Base-by-base conservation (phyloP, 257 asterid genomes). In the Plectranthus barbatus region DNA sequence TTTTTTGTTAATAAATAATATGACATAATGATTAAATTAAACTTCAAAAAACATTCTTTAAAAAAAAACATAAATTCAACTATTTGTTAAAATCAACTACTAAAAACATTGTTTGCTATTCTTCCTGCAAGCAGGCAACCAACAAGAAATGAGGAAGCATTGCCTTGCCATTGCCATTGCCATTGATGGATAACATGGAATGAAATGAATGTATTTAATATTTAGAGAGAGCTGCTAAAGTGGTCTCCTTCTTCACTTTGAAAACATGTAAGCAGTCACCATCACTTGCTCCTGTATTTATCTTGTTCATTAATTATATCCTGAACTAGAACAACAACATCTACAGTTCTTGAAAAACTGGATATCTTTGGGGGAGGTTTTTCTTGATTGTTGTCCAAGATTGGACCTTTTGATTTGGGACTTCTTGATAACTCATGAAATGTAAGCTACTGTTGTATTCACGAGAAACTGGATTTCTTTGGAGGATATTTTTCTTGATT, bases 241-340 rank as follows among this genome's bases (percentile, higher is more conserved):
- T 39, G 29, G 60, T 67, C 77, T 73, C 67, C 19, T 71, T 67
- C 75, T 70, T 63, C 68, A 60, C 54, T 70, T 52, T 59, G 67
- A 62, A 61, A 61, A 40, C 79, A 60, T 68, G 64, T 57, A 45
- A 58, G 54, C 64, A 50, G 74, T 81, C 80, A 56, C 62, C 69
- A 33, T 72, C 89, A 83, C 89, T 77, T 77, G 89, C 84, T 67
- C 76, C n/a, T n/a, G n/a, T n/a, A n/a, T n/a, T n/a, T n/a, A n/a
- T n/a, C n/a, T n/a, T n/a, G n/a, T n/a, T n/a, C n/a, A n/a, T n/a
- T n/a, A n/a, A 26, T 26, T 26, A 26, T 26, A 1, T 1, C 31
- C 76, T 47, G 49, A 29, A 56, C 31, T 12, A 47, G 55, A 71
- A 58, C 52, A 60, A 64, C 13, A 56, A 45, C n/a, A n/a, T n/a